Conservation (phyloP, 805 yeast genomes). For the Barnettozyma californica region DNA sequence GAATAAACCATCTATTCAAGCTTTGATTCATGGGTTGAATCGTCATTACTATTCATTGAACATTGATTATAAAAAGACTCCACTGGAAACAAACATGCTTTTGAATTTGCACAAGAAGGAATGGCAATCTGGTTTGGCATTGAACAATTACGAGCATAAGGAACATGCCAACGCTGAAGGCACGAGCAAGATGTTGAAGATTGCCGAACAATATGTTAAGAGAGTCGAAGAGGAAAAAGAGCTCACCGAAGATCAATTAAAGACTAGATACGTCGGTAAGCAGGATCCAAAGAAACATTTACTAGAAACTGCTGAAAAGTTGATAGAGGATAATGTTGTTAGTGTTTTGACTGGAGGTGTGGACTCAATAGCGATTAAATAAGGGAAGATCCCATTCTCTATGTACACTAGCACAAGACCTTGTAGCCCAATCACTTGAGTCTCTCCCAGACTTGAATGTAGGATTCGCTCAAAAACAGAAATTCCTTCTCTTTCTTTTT, state of each 20-base stretch:
- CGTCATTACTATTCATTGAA: conserved; percentile 95
- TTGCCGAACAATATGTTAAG: conserved; percentile 84
- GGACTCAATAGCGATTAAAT: conserved; percentile 84
- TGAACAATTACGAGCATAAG: conserved; percentile 70
- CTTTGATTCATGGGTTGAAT: conserved; percentile 92
- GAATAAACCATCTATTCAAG: conserved; percentile 95
- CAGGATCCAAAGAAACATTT: conserved; percentile 98
- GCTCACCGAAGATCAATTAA: conserved; percentile 78
- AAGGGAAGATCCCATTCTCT: conserved; percentile 14
- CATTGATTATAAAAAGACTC: conserved; percentile 90
- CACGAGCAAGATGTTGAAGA: conserved; percentile 75
- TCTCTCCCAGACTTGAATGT: conserved; percentile 63
- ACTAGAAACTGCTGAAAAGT: conserved; percentile 76
- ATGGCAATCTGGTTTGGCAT: conserved; percentile 89
- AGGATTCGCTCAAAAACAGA: conserved; percentile 55
- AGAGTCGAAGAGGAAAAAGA: conserved; percentile 92
- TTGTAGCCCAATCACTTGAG: conserved; percentile 5
- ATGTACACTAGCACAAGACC: neutral
- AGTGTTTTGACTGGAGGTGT: conserved; percentile 85
- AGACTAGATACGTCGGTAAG: conserved; percentile 95
- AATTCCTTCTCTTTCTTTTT: conserved; percentile 48
- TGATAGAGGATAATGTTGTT: conserved; percentile 87
- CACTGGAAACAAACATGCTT: conserved; percentile 88
- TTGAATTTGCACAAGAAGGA: conserved; percentile 89
- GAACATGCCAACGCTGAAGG: conserved; percentile 72